Evolutionary conservation across 139 green algal species (phyloP).

Genomic region (Picochlorum sp.): DNA sequence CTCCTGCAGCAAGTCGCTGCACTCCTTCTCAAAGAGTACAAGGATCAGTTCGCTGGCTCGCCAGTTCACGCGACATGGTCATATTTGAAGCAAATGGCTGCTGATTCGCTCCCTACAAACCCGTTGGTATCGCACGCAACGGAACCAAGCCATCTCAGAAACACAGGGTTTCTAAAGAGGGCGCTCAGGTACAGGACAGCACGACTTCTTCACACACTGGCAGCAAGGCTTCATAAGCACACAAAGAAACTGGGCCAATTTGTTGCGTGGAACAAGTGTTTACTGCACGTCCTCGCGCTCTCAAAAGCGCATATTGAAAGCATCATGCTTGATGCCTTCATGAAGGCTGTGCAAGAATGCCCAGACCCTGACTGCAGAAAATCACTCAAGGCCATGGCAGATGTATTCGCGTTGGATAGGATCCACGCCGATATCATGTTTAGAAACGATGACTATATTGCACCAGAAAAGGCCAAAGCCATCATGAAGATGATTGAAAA

Average conservation of each 20-base stretch:
- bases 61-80: constrained; percentile 53
- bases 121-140: constrained; percentile 73
- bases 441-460: constrained; percentile 77
- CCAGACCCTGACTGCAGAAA: constrained; percentile 58
- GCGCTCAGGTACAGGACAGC: constrained; percentile 53
- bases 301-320: constrained; percentile 37
- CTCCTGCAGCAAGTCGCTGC: constrained; percentile 74
- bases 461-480: constrained; percentile 74
- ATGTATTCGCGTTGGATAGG: constrained; percentile 68
- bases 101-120: constrained; percentile 59
- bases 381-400: constrained; percentile 55
- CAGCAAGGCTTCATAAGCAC: constrained; percentile 65
- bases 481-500: constrained; percentile 58
- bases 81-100: constrained; percentile 42
- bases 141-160: constrained; percentile 48
- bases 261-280: constrained; percentile 73
- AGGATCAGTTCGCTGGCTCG: constrained; percentile 51
- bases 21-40: constrained; percentile 75
- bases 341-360: constrained; percentile 47
- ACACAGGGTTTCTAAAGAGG: constrained; percentile 59
- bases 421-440: constrained; percentile 64
- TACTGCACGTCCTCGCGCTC: constrained; percentile 58
- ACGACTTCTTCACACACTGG: constrained; percentile 67
- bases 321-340: constrained; percentile 37
- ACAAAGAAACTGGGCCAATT: constrained; percentile 45